Percentiles rank a stretch among this genome's conserved stretches.
Evolutionary conservation across 441 rosid species (phyloP).

Genomic region (Metrosideros polymorpha): DNA sequence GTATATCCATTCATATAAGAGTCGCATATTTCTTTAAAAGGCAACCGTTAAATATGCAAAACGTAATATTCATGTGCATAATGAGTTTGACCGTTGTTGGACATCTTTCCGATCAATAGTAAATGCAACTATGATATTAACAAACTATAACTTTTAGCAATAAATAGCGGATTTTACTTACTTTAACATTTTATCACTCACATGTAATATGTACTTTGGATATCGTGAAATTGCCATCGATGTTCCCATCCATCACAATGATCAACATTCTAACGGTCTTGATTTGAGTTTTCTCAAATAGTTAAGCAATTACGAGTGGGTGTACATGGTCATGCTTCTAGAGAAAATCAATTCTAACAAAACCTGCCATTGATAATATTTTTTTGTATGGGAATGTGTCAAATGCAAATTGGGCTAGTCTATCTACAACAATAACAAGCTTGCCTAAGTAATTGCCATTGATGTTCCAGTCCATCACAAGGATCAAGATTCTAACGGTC

Average conservation of each 20-base stretch:
- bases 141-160: neutral
- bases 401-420: too few species aligned
- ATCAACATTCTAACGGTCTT: neutral
- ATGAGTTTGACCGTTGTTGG: neutral
- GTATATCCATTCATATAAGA: neutral
- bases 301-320: neutral
- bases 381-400: too few species aligned
- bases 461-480: too few species aligned
- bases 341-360: neutral
- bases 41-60: neutral
- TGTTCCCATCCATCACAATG: neutral
- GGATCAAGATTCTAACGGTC: too few species aligned
- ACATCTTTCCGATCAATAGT: neutral
- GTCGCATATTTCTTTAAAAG: neutral
- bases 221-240: neutral
- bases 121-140: neutral
- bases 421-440: too few species aligned
- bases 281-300: neutral
- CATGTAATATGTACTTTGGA: neutral
- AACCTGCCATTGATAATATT: too few species aligned
- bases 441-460: too few species aligned
- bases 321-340: neutral
- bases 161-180: neutral
- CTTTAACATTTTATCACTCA: neutral
- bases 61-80: neutral